Percentiles rank a stretch among this genome's conserved stretches.
Evolutionary conservation across 805 yeast genomes (phyloP).

Genomic region (Barnettozyma sp.): DNA sequence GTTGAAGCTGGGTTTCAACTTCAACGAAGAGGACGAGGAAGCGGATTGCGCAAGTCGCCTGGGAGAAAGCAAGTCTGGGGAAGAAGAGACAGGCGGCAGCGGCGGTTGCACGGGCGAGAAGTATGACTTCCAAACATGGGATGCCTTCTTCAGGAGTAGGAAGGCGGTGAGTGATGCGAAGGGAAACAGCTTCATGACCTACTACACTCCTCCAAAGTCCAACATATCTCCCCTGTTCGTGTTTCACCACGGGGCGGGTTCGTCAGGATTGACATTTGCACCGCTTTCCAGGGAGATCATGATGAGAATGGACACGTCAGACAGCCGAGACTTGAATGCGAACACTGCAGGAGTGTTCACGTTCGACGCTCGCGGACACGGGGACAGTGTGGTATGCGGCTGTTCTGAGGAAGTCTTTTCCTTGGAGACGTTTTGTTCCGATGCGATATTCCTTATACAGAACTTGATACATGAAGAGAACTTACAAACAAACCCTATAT

Average conservation of each 20-base stretch:
- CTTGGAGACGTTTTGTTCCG: conserved; percentile 47
- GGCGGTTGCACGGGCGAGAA: too few species aligned
- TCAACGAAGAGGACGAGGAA: conserved; percentile 3
- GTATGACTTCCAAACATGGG: conserved; percentile 22
- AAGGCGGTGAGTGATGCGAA: conserved; percentile 16
- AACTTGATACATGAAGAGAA: conserved; percentile 28
- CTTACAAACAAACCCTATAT: conserved; percentile 29
- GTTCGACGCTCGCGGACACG: conserved; percentile 87
- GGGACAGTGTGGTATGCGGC: conserved; percentile 34
- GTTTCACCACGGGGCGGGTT: conserved; percentile 94
- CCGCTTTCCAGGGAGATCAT: conserved; percentile 34
- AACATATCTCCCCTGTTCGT: conserved; percentile 50
- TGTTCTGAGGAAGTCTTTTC: conserved; percentile 34
- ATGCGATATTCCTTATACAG: conserved; percentile 45
- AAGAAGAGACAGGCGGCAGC: too few species aligned
- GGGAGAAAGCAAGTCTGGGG: too few species aligned
- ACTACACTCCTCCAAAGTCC: conserved; percentile 46
- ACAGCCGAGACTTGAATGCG: conserved; percentile 20
- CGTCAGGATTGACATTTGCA: conserved; percentile 75
- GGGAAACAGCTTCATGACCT: conserved; percentile 42
- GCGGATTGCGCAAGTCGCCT: not conserved
- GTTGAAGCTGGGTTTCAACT: conserved; percentile 5
- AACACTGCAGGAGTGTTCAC: conserved; percentile 55
- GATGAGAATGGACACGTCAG: conserved; percentile 16
- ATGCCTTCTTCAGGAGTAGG: conserved; percentile 29